Evolutionary conservation across 257 asterid genomes (phyloP), one percentile per base, ranked within the genome.

Genomic region (Knoxia roxburghii): DNA sequence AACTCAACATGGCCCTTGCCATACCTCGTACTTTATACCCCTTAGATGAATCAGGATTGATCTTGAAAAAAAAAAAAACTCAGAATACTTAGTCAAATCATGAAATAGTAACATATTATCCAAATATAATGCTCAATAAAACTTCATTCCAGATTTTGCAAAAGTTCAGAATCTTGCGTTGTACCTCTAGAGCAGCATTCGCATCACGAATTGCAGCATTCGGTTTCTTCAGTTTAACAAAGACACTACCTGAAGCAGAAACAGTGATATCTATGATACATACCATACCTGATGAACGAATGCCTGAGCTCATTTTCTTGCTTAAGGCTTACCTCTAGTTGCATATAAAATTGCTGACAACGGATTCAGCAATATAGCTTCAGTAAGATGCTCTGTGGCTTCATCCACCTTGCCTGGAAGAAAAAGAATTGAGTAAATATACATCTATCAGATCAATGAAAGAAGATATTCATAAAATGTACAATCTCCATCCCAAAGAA

Each of bases 191-290:
- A 67, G 96, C 93, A 20, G 89, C 95, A 81, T 86, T 84, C 68
- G 95, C 91, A 76, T 89, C 95, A 74, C 89, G 75, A 64, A 81
- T 85, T 40, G 95, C 95, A 55, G 90, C 96, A 80, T 85, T 91
- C 64, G 95, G 94, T 73, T 85, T 91, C 74, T 79, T 87, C 80
- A 85, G 69, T 73, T 87, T 89, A 69, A 82, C 57, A 61, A 75
- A 91, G 53, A 80, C 82, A 63, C 77, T 75, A 13, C 87, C 96
- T 84, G 90, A 67, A 70, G 61, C 63, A 46, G 14, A 49, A 66
- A 29, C 13, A 41, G 6, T 37, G 41, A 9, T 48, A 41, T n/a
- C 40, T 76, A 66, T 53, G 50, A n/a, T n/a, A 49, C 75, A 26
- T 1, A 73, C 41, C 21, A 64, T 37, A 53, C 48, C 59, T 18